These are phyloP conservation scores for Beauveria sp. DNA, from an alignment of 2,329 filamentous ascomycete species.

Conservation along the genomic window DNA sequence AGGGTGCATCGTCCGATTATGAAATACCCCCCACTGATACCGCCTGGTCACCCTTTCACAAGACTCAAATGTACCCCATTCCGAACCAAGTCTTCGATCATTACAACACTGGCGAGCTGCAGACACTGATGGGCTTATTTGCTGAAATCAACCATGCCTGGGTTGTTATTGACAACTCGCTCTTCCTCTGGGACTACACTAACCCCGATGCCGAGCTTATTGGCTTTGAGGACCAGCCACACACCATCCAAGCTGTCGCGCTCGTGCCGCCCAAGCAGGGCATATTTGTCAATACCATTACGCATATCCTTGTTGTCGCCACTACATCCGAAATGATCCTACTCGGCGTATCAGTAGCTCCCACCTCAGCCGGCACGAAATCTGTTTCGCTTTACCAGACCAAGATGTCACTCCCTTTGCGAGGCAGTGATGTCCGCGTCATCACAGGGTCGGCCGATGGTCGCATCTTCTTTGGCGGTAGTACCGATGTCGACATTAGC, in stretches of 20 bases:
- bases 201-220: conserved; percentile 84
- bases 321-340: conserved; percentile 79
- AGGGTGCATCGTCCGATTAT: conserved; percentile 88
- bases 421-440: conserved; percentile 66
- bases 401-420: conserved; percentile 70
- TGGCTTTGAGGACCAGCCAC: conserved; percentile 81
- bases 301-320: conserved; percentile 80
- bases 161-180: conserved; percentile 89
- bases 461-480: conserved; percentile 86
- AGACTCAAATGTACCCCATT: conserved; percentile 77
- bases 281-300: conserved; percentile 82
- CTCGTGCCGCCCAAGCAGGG: conserved; percentile 76
- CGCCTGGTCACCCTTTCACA: conserved; percentile 85
- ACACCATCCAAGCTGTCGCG: conserved; percentile 86
- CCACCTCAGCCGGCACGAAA: conserved; percentile 61
- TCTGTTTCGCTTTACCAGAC: conserved; percentile 80
- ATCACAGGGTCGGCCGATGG: conserved; percentile 79
- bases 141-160: conserved; percentile 92
- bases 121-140: conserved; percentile 92
- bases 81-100: conserved; percentile 89
- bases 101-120: conserved; percentile 78
- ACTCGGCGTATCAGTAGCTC: conserved; percentile 69
- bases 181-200: conserved; percentile 98
- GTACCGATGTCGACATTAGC: conserved; percentile 76
- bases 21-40: conserved; percentile 61